Evolutionary conservation across 2,329 filamentous ascomycete genomes (phyloP), one percentile per base, ranked within the genome.

Genomic region (Colletotrichum nymphaeae): DNA sequence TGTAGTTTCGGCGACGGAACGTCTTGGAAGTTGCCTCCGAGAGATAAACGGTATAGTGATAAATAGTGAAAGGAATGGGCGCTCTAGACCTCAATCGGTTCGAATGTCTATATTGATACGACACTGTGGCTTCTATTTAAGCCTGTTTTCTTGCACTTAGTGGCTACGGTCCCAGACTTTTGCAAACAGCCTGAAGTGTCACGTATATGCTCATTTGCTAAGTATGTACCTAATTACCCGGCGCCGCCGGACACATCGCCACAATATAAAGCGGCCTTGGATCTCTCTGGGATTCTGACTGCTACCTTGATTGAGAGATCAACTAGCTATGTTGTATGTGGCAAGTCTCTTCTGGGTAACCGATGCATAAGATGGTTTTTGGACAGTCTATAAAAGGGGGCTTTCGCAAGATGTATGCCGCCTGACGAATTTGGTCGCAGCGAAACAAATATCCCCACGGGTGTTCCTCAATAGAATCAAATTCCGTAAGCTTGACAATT

Each of bases 151-250:
- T 37, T 57, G 19, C 24, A 8, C 22, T n/a, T 16, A 12, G 9
- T 11, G 16, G 35, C 63, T n/a, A 37, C 14, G 32, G 46, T 14
- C 16, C 62, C 16, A 11, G 58, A 62, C 30, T 24, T 14, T n/a
- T 11, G 28, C 49, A 46, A 35, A 32, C 14, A 28, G 49, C 53
- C n/a, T 30, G 53, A 28, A 42, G 60, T 26, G 64, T 65, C 69
- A 56, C 63, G 28, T 26, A 35, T 35, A 35, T 14, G 28, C 65
- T 68, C 52, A 65, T 68, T 56, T 63, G 37, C 28, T 55, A 42
- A 59, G 19, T 67, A 68, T 68, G 42, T 59, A 19, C 26, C 46
- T 32, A 55, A 63, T 68, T 72, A 72, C 37, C 72, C 72, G 59
- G 57, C 11, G 16, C 58, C 19, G 52, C 32, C 30, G 8, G 28